These are phyloP conservation scores for Suillus variegatus DNA, from an alignment of 768 basidiomycete genomes.

Conservation along the genomic window DNA sequence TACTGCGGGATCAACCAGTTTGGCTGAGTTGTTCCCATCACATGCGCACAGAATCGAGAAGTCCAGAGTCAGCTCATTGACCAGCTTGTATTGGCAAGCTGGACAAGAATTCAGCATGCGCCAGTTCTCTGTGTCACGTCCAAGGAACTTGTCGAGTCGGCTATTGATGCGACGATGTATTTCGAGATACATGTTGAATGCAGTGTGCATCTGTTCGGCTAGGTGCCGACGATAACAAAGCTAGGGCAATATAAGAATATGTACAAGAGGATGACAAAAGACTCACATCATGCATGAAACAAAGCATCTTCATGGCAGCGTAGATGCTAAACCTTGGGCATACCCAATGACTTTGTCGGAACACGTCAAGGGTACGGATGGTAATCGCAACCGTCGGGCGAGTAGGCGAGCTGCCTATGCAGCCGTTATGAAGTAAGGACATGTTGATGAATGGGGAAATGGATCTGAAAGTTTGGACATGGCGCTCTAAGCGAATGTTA, in stretches of 20 bases:
- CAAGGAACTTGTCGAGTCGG: not conserved
- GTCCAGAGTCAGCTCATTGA: not conserved
- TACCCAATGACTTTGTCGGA: not conserved
- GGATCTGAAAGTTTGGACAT: not conserved
- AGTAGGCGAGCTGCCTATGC: not conserved
- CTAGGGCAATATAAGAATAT: not conserved
- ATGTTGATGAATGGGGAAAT: not conserved
- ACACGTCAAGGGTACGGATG: not conserved
- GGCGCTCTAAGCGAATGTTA: not conserved
- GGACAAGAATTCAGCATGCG: not conserved
- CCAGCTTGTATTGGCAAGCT: not conserved
- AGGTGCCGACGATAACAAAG: not conserved
- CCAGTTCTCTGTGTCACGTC: not conserved
- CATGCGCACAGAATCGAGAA: not conserved
- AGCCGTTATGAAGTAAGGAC: not conserved
- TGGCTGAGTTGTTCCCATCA: not conserved
- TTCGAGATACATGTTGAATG: not conserved
- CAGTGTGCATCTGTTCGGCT: not conserved
- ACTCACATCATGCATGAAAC: not conserved
- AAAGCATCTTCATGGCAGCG: not conserved
- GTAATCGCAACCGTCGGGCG: not conserved
- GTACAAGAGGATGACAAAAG: not conserved
- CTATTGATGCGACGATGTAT: not conserved
- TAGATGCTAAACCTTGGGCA: not conserved
- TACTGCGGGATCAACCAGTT: not conserved